Evolutionary conservation across 306 rosid genomes (phyloP).

Genomic region (Hylodesmum podocarpum): DNA sequence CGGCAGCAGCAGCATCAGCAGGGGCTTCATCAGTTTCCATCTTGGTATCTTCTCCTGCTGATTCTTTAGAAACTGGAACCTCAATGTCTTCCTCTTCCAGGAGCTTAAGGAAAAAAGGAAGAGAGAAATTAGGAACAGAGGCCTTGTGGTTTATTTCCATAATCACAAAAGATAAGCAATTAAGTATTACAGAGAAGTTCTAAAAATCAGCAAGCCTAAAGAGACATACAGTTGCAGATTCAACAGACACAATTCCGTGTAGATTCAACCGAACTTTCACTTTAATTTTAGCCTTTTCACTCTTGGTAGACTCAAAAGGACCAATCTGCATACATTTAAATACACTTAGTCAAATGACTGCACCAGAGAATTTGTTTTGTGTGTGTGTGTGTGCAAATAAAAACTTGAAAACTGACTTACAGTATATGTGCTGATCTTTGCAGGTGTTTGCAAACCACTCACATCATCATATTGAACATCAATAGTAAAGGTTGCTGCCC

Average conservation of each 20-base stretch:
- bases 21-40: constrained; percentile 83
- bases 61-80: constrained; percentile 65
- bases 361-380: background rate
- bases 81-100: constrained; percentile 90
- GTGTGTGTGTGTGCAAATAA: background rate
- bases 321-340: constrained; percentile 65
- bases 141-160: background rate
- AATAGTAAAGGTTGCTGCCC: constrained; percentile 70
- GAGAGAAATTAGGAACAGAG: background rate
- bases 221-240: constrained; percentile 74
- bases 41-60: constrained; percentile 52
- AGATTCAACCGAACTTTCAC: constrained; percentile 75
- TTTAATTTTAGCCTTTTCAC: constrained; percentile 69
- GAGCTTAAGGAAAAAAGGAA: constrained; percentile 42
- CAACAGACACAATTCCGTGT: constrained; percentile 79
- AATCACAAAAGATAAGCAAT: background rate
- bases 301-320: constrained; percentile 64
- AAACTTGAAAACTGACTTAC: constrained; percentile 42
- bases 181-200: background rate
- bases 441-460: constrained; percentile 57
- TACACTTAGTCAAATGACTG: background rate
- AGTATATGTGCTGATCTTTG: constrained; percentile 76
- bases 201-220: background rate
- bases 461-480: constrained; percentile 71
- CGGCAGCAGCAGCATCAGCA: constrained; percentile 42